Evolutionary conservation across 495 filamentous ascomycete species (phyloP).

Genomic region (Thermothielavioides terrestris): DNA sequence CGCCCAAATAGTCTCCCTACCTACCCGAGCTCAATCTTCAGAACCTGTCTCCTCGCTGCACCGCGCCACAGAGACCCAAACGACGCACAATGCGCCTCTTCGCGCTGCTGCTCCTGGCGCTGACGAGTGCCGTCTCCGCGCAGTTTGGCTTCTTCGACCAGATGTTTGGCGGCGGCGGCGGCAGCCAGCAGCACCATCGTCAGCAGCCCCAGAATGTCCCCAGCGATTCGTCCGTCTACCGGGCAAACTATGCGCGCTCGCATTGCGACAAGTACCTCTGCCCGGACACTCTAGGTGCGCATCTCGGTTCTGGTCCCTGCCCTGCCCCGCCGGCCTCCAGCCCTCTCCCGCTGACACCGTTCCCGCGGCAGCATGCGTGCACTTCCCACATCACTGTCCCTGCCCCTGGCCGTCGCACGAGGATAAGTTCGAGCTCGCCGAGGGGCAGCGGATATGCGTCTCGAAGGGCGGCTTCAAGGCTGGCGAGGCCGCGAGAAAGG

Average conservation of each 20-base stretch:
- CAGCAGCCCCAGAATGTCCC: slow-evolving; percentile 64
- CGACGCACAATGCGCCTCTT: slow-evolving; percentile 25
- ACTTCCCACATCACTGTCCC: slow-evolving; percentile 90
- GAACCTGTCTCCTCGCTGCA: neutral
- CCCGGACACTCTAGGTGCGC: slow-evolving; percentile 63
- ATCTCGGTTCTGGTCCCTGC: too few species aligned
- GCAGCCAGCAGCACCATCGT: slow-evolving; percentile 33
- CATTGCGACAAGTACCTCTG: slow-evolving; percentile 88
- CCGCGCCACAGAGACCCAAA: neutral
- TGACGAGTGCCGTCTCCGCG: slow-evolving; percentile 29
- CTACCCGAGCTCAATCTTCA: neutral
- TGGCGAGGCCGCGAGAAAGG: slow-evolving; percentile 65
- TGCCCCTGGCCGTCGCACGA: slow-evolving; percentile 73
- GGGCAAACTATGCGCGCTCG: slow-evolving; percentile 56
- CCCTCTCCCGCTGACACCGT: neutral
- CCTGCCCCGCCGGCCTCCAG: too few species aligned
- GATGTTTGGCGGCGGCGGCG: slow-evolving; percentile 48
- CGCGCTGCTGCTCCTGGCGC: slow-evolving; percentile 24
- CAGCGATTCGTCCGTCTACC: slow-evolving; percentile 71
- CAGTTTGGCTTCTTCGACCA: slow-evolving; percentile 92
- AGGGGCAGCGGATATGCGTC: slow-evolving; percentile 71
- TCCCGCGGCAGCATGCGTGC: slow-evolving; percentile 57
- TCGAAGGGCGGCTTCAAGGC: slow-evolving; percentile 73
- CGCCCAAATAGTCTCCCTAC: neutral
- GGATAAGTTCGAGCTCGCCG: slow-evolving; percentile 81